phyloP scores from a whole-genome alignment of 1,139 yeast genomes.

The Yarrowia galli region DNA sequence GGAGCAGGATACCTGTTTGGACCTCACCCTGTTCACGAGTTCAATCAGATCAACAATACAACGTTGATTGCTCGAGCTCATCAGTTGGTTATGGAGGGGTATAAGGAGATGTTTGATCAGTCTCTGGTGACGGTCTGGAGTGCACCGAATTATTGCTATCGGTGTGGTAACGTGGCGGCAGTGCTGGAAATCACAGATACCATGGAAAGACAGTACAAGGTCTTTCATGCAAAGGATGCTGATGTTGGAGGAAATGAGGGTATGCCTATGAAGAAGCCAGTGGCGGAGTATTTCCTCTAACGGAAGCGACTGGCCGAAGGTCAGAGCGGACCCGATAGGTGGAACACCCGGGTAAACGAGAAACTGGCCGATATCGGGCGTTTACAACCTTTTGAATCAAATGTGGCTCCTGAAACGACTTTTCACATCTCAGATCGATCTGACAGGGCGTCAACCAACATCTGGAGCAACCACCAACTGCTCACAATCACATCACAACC shows the following conservation, averaged over 20 bases:
- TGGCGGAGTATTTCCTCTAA: conserved; percentile 74
- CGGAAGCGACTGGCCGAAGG: neutral
- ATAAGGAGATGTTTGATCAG: conserved; percentile 84
- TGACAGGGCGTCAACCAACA: too few relatives aligned
- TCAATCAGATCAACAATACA: conserved; percentile 77
- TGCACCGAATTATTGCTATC: conserved; percentile 93
- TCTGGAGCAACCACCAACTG: too few relatives aligned
- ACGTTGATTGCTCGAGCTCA: conserved; percentile 95
- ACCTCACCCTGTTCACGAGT: conserved; percentile 77
- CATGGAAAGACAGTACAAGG: conserved; percentile 73
- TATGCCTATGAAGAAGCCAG: conserved; percentile 74
- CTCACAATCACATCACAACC: too few relatives aligned
- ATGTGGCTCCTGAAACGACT: too few relatives aligned
- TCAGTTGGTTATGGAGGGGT: conserved; percentile 97
- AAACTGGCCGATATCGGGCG: too few relatives aligned
- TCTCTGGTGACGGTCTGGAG: conserved; percentile 91
- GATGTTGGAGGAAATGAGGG: conserved; percentile 60
- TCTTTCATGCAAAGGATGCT: conserved; percentile 82
- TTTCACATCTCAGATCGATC: too few relatives aligned
- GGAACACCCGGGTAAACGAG: too few relatives aligned
- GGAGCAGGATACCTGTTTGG: conserved; percentile 98
- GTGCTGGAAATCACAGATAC: conserved; percentile 80
- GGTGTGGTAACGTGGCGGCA: conserved; percentile 96
- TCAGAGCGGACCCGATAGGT: neutral
- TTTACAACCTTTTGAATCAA: too few relatives aligned